A percentile compares a stretch with the other conserved stretches of the same genome.
phyloP scores from a whole-genome alignment of 2,329 filamentous ascomycete genomes.

The Ilyonectria sp. region DNA sequence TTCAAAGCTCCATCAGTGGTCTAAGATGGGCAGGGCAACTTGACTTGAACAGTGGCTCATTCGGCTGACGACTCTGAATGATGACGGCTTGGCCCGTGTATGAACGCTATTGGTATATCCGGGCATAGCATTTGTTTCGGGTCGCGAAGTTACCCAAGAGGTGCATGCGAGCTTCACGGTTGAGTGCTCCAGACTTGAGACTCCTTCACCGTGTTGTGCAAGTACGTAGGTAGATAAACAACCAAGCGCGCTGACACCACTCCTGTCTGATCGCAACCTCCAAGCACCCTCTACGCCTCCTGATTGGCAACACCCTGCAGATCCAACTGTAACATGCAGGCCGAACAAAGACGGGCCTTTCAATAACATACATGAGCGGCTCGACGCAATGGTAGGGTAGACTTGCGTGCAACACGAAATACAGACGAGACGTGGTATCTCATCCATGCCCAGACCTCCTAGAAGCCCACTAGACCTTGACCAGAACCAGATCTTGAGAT shows the following conservation, averaged over 20 bases:
- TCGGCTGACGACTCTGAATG: background rate
- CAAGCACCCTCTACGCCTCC: background rate
- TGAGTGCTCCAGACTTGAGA: background rate
- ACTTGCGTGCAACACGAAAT: background rate
- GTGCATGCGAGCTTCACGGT: background rate
- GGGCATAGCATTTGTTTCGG: background rate
- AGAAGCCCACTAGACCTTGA: background rate
- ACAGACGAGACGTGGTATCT: background rate
- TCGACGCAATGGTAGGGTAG: background rate
- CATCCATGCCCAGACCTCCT: background rate
- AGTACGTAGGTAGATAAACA: background rate
- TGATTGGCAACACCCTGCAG: slow-evolving; percentile 9
- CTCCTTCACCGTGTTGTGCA: background rate
- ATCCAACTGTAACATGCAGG: background rate
- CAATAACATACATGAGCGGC: background rate
- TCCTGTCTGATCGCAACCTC: background rate
- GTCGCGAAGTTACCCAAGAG: background rate
- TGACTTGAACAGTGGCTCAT: background rate
- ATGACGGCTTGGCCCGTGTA: background rate
- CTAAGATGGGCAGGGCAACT: background rate
- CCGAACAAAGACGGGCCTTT: background rate
- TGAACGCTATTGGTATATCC: background rate
- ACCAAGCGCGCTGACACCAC: slow-evolving; percentile 2
- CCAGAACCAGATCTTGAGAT: slow-evolving; percentile 17
- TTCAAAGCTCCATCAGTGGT: background rate